Base-by-base conservation (phyloP, 2,329 filamentous ascomycete genomes). In the Nakataea oryzae region DNA sequence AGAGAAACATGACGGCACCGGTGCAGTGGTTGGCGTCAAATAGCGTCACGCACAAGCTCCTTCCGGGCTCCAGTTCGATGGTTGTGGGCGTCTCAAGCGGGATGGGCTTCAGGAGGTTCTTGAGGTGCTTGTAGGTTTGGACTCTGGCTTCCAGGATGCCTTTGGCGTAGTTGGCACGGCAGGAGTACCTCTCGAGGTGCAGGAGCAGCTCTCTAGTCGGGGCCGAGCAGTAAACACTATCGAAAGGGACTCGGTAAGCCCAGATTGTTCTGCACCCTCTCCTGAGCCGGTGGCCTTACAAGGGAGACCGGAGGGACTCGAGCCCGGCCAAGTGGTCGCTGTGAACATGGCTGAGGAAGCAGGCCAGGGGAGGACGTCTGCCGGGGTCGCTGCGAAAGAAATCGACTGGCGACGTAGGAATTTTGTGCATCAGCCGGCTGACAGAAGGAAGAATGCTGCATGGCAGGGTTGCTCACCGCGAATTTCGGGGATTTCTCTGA, bases 11-110 rank as follows among this genome's bases (percentile, higher is more conserved):
- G 24, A 95, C 91, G 24, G 91, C 87, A 0, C 93, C 93, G 0
- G 88, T 83, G 68, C 93, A 97, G 71, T 97, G 93, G 68, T 97
- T 97, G 1, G 93, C 92, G 75, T 96, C 89, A 60, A 97, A 84
- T 0, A 97, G 78, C 0, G 92, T 97, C 24, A 96, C 90, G 58
- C 86, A 85, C 28, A 97, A 85, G n/a, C 75, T 76, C 58, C 82
- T 81, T 1, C 84, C 83, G 0, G 87, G 90, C 1, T 79, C 80
- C 3, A 97, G 79, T 69, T 96, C 90, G 58, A 97, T 84, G 4
- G 77, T 74, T 0, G 87, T 93, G 0, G 91, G 90, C 0, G 91
- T 91, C 59, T 95, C 87, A 11, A 96, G 75, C 0, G 93, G 93
- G 34, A 97, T 81, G 0, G 91, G 82, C 74, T 93, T 92, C 84